phyloP scores from a whole-genome alignment of 1,139 yeast genomes.

The Saccharomyces uvarum region DNA sequence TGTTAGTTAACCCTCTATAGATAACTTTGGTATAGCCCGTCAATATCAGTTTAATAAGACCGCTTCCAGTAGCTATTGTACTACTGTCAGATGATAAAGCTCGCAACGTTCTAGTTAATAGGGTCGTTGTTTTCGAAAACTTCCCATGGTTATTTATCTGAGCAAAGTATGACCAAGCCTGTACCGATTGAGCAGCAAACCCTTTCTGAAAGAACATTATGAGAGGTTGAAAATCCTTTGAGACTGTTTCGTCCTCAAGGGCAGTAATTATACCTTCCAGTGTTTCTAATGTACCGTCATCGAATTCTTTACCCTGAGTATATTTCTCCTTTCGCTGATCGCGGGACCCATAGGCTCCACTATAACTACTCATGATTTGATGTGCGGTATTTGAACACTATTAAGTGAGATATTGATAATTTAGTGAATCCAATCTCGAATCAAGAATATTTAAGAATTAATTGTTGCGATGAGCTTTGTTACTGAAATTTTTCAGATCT shows the following conservation, averaged over 20 bases:
- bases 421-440: background rate
- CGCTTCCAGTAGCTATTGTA: constrained; percentile 30
- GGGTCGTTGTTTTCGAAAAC: constrained; percentile 39
- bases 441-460: background rate
- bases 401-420: background rate
- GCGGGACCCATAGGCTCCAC: background rate
- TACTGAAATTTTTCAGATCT: background rate
- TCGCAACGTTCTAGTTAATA: constrained; percentile 20
- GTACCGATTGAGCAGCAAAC: constrained; percentile 36
- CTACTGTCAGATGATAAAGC: constrained; percentile 19
- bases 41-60: constrained; percentile 46
- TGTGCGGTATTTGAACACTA: background rate
- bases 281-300: constrained; percentile 26
- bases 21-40: constrained; percentile 52
- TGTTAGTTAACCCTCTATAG: constrained; percentile 58
- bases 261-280: constrained; percentile 18
- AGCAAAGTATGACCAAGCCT: constrained; percentile 57
- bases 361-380: background rate
- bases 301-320: constrained; percentile 17
- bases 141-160: constrained; percentile 54
- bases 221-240: constrained; percentile 25
- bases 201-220: constrained; percentile 33
- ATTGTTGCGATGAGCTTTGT: background rate
- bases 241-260: constrained; percentile 18
- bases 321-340: constrained; percentile 5